Evolutionary conservation across 179 eudicot genomes (phyloP), one percentile per base, ranked within the genome.

Genomic region (Corrigiola litoralis): DNA sequence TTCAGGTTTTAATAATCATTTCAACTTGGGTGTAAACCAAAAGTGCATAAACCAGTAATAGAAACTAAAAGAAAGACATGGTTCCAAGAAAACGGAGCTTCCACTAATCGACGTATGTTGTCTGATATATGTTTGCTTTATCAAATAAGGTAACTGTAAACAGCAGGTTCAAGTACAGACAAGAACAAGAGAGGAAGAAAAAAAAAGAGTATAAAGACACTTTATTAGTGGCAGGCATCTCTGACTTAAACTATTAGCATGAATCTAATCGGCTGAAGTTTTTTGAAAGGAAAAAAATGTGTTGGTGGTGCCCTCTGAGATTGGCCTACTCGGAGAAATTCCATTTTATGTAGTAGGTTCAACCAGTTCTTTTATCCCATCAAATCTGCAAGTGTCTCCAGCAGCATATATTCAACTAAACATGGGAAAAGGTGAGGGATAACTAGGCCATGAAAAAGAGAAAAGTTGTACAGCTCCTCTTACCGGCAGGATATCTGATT

Each of bases 221-320:
- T n/a, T n/a, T 37, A 53, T 51, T 18, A 58, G 65, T 72, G 72
- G 56, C 48, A 70, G 59, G 71, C 47, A 72, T 46, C 70, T 63
- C 67, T 40, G 53, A 32, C 52, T 51, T n/a, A 27, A 33, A 51
- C 24, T 47, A 53, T 44, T 20, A 60, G 59, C 58, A 49, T 20
- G 51, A 61, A 17, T 20, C 20, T 48, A 58, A 58, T 17, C 2
- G 9, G 50, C 11, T 37, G 16, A 69, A n/a, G 50, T 49, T 21
- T 37, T 67, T 56, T 5, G 18, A 34, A 6, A 48, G 12, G 25
- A 29, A 44, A 34, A 53, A 27, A 17, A n/a, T n/a, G n/a, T n/a
- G n/a, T n/a, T 9, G 23, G 44, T 46, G 48, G 13, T 67, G 29
- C 65, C 41, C 36, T 46, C 41, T 44, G 32, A 23, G 40, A 58